Evolutionary conservation across 106 monocot species (phyloP), one percentile per base, ranked within the genome.

Genomic region (Dendrobium huoshanense): DNA sequence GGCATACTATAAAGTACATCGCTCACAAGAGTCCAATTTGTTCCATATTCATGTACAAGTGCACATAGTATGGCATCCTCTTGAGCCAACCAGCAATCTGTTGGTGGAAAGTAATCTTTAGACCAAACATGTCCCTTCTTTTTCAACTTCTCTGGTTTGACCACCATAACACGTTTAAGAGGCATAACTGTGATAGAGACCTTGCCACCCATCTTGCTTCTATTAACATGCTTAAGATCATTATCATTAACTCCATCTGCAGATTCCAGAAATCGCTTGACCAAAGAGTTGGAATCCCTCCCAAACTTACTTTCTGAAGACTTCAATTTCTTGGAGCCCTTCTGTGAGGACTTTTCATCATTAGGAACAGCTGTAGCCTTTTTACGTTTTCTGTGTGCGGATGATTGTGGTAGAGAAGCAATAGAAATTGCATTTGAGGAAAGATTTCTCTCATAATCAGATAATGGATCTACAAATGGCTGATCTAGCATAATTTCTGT

Each of bases 61-160:
- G 93, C 95, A 84, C 98, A 99, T 64, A 99, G 73, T 29, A 91
- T 68, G 11, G 98, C 95, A 91, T 99, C 98, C 87, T 99, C 98
- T 79, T 83, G 88, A 75, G 85, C 61, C 76, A 88, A 85, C 98
- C 98, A 99, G 55, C 80, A 27, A 91, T 95, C 93, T 77, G 95
- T 86, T 48, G 87, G 73, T 0, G 91, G 94, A 55, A 88, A 80
- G 67, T 81, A 86, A 80, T 95, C 92, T 64, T 88, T 94, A 16
- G 92, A 94, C 92, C 94, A 90, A 24, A 84, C 74, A 81, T 79
- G 79, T 9, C 83, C 92, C 75, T 82, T 92, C 79, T 84, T 98
- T 74, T 86, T 99, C 15, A 90, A 78, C 48, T 82, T 95, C 79
- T 95, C 95, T 55, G 91, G 92, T 77, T 90, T 99, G 55, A 99